Conservation (phyloP, 768 basidiomycete species). For the Suillus plorans region DNA sequence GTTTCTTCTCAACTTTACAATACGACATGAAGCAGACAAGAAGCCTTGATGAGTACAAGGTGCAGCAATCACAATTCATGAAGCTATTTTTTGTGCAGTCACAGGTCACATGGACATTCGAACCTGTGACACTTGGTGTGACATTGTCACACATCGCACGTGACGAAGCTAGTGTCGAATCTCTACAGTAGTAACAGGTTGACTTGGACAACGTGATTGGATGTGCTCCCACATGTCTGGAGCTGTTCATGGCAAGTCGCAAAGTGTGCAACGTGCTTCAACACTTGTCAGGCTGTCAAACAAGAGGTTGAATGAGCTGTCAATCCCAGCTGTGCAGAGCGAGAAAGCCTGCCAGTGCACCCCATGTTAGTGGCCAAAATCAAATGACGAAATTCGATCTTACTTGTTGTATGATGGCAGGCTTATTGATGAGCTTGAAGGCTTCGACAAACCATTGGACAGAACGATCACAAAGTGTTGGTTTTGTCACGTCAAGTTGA, state of each 20-base stretch:
- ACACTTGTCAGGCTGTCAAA: slow-evolving; percentile 4
- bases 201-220: background rate
- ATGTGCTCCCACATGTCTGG: background rate
- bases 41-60: no score
- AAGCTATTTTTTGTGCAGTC: no score
- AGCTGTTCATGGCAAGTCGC: background rate
- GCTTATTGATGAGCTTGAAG: slow-evolving; percentile 26
- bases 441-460: slow-evolving; percentile 35
- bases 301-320: slow-evolving; percentile 1
- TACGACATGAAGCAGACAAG: no score
- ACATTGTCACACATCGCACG: no score
- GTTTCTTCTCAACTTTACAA: no score
- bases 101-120: no score
- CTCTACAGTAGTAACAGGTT: no score
- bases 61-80: no score
- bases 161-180: no score
- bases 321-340: no score
- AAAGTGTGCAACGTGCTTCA: background rate
- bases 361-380: background rate
- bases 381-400: background rate
- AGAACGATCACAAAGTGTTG: slow-evolving; percentile 22
- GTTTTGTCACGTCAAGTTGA: slow-evolving; percentile 21
- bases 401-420: slow-evolving; percentile 32
- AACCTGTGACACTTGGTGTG: no score
- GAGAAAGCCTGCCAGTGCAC: no score